These are phyloP conservation scores for Ammopiptanthus mongolicus DNA, from an alignment of 306 rosid genomes.

Conservation along the genomic window DNA sequence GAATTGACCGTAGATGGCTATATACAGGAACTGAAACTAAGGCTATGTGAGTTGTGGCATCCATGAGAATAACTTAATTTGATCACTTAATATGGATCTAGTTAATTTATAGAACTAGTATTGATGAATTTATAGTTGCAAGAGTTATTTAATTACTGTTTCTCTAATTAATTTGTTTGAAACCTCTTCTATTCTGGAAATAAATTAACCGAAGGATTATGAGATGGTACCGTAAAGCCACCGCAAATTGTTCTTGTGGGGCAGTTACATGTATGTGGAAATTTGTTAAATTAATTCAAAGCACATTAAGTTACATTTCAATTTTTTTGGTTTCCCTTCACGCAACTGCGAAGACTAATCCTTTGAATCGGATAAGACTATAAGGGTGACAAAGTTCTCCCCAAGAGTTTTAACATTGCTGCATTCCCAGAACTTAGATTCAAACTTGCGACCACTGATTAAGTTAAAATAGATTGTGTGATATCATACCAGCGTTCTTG, in stretches of 20 bases:
- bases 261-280: background rate
- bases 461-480: too few relatives aligned
- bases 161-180: background rate
- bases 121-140: background rate
- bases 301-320: background rate
- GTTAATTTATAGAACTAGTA: too few relatives aligned
- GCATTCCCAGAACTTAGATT: too few relatives aligned
- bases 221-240: background rate
- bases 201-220: background rate
- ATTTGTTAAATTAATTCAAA: background rate
- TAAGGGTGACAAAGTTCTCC: too few relatives aligned
- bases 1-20: slow-evolving; percentile 9
- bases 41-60: background rate
- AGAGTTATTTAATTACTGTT: background rate
- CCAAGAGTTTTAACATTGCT: too few relatives aligned
- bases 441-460: too few relatives aligned
- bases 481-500: too few relatives aligned
- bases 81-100: background rate
- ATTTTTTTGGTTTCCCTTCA: too few relatives aligned
- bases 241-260: background rate
- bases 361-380: too few relatives aligned
- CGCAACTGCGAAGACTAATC: too few relatives aligned
- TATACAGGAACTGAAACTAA: background rate
- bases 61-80: background rate
- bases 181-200: background rate